Base-by-base conservation (phyloP, 345 rosid genomes). In the Citrus mangshanensis region DNA sequence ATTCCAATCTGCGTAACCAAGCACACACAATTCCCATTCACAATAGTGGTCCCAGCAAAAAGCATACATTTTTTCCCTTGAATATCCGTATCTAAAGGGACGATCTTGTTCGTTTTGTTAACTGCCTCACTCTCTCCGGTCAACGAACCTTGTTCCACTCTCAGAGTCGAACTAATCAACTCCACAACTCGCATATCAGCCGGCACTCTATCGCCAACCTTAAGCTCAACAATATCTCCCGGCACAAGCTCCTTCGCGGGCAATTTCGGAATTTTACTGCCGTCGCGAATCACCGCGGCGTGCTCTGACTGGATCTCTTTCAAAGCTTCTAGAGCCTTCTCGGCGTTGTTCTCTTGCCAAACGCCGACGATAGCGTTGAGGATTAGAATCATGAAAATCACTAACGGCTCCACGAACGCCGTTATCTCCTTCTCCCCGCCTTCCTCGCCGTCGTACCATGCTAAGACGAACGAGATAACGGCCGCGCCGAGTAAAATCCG, bases 41-140 rank as follows among this genome's bases (percentile, higher is more conserved):
- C 95, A 65, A 89, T 90, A 4, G 92, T 91, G 1, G 93, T 90
- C 37, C 95, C 95, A 0, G 90, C 88, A 74, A 91, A 91, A 54
- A 90, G 87, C 87, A 91, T 90, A 55, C 90, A 86, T 70, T 73
- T 82, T 82, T 91, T 91, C 24, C 92, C 95, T 75, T 89, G 93
- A 68, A 91, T 87, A 83, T 91, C 95, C 0, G 91, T 62, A 35
- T 86, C 80, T 56, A 79, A 84, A 9, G 77, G 22, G 59, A 85
- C 87, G n/a, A 74, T 32, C 83, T 84, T 85, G 65, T 60, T 85
- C 27, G 87, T 87, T 86, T 90, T 90, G 34, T 85, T 90, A 72
- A 91, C 92, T 0, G 95, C 91, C 78, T 88, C 92, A 58, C 92
- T 89, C 85, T 91, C 95, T 42, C 95, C 95, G 0, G 95, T 91